phyloP scores from a whole-genome alignment of 768 basidiomycete genomes.

The Leccinellum albellum region DNA sequence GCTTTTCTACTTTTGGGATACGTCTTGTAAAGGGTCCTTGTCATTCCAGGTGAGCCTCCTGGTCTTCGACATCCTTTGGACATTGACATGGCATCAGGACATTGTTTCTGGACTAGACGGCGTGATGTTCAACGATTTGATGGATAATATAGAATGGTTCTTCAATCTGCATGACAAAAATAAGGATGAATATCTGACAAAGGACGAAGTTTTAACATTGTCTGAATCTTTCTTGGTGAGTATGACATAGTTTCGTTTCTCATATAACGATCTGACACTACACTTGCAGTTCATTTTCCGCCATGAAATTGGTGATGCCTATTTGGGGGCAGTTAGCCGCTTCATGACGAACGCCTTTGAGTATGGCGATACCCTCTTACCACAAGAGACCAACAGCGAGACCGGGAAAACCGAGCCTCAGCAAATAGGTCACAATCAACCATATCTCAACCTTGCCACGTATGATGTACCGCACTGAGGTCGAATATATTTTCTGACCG shows the following conservation, averaged over 20 bases:
- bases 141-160: constrained; percentile 99
- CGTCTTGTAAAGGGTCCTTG: constrained; percentile 70
- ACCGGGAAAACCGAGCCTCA: constrained; percentile 42
- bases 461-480: constrained; percentile 31
- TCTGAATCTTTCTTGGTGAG: constrained; percentile 88
- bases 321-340: constrained; percentile 91
- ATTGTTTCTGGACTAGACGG: constrained; percentile 84
- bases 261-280: constrained; percentile 3
- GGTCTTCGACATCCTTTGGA: not conserved
- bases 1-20: constrained; percentile 95
- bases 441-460: constrained; percentile 91
- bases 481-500: constrained; percentile 8
- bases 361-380: constrained; percentile 91
- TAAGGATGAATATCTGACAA: constrained; percentile 91
- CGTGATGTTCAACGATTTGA: constrained; percentile 93
- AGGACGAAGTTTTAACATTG: constrained; percentile 92
- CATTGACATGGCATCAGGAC: constrained; percentile 51
- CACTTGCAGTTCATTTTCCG: constrained; percentile 91
- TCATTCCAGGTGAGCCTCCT: constrained; percentile 70
- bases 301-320: constrained; percentile 93
- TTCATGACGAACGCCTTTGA: constrained; percentile 99
- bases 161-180: constrained; percentile 95
- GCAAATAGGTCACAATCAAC: constrained; percentile 69
- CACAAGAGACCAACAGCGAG: constrained; percentile 33
- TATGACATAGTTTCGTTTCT: not conserved